Conservation (phyloP, 202 grass and related monocot species). For the Brachypodium distachyon region DNA sequence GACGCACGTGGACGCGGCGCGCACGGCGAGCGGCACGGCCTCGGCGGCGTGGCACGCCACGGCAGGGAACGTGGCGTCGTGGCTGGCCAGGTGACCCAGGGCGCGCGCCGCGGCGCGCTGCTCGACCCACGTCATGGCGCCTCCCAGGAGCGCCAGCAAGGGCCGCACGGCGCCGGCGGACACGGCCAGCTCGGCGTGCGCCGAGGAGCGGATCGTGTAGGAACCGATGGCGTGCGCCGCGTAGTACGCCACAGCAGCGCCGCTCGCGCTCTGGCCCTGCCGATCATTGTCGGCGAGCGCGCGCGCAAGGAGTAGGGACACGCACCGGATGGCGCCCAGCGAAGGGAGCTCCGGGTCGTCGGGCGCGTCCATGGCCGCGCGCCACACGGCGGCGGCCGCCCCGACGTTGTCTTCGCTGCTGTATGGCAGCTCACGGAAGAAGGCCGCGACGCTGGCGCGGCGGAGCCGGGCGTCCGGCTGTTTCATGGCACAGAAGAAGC, state of each 20-base stretch:
- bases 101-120: conserved; percentile 67
- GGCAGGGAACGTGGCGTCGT: conserved; percentile 59
- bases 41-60: conserved; percentile 47
- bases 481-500: conserved; percentile 72
- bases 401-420: conserved; percentile 15
- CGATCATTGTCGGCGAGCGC: conserved; percentile 43
- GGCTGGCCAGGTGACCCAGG: conserved; percentile 86
- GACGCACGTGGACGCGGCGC: conserved; percentile 49
- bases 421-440: conserved; percentile 70
- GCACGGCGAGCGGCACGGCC: conserved; percentile 50
- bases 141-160: conserved; percentile 48
- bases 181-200: conserved; percentile 55
- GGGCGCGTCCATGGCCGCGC: conserved; percentile 65
- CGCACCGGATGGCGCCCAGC: conserved; percentile 73
- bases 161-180: conserved; percentile 49
- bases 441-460: conserved; percentile 35
- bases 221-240: conserved; percentile 79
- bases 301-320: conserved; percentile 63
- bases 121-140: conserved; percentile 83
- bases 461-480: conserved; percentile 43
- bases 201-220: conserved; percentile 64
- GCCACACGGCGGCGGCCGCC: conserved; percentile 55
- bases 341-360: conserved; percentile 71
- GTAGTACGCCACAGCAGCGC: conserved; percentile 89
- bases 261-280: conserved; percentile 41